Evolutionary conservation across 2,329 filamentous ascomycete genomes (phyloP), one percentile per base, ranked within the genome.

Genomic region (Gnomoniopsis smithogilvyi): DNA sequence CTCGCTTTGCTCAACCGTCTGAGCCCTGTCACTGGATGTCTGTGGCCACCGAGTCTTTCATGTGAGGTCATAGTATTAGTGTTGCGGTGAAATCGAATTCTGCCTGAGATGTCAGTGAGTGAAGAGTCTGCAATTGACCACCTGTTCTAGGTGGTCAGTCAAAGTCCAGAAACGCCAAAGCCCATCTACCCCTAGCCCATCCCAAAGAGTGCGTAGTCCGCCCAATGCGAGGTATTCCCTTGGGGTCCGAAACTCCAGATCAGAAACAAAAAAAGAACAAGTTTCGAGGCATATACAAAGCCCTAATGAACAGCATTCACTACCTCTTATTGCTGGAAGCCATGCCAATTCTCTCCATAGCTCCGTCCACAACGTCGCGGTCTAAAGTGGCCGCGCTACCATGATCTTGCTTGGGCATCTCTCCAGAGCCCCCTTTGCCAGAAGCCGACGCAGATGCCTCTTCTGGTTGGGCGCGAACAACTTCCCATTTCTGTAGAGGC

Each of bases 401-500:
- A 12, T 56, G 56, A 2, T 59, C 52, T 24, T 61, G 59, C 48
- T 50, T 24, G 2, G 57, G 56, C 57, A 60, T 54, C 14, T 41
- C 15, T 41, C 38, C 56, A 2, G 17, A 15, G 2, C 15, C 47
- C 3, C 14, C 17, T 10, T 36, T 17, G 26, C 38, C 55, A 3
- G n/a, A 33, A 38, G 46, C 7, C 38, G 46, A 50, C 3, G 54
- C 11, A 47, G 11, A 14, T 6, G 7, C 8, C 45, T 47, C 45
- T 3, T 24, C 45, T 22, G 15, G 3, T 15, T 47, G 21, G 3
- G 77, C 69, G 0, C 74, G 72, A 2, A 79, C 70, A 2, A 85
- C 73, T 41, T 79, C 76, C 77, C 79, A 84, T 56, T 73, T 78
- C 60, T 73, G 78, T 64, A 83, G 83, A 26, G 78, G 81, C n/a